Conservation (phyloP, 2,329 filamentous ascomycete species). For the Bipolaris bicolor region DNA sequence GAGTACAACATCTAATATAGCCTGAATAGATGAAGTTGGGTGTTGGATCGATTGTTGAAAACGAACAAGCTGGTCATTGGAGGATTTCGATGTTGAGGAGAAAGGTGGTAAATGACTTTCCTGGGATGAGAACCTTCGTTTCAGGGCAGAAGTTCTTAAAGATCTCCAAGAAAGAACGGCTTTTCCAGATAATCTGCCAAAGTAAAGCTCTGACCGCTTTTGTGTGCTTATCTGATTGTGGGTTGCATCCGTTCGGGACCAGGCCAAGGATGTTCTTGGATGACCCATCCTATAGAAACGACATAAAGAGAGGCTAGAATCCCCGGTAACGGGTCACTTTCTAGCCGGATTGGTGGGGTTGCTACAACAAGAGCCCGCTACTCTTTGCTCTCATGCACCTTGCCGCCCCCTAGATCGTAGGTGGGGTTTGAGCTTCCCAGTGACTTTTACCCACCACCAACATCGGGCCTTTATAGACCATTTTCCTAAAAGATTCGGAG, state of each 20-base stretch:
- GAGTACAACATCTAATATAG: background rate
- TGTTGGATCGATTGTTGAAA: background rate
- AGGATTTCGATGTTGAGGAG: no score
- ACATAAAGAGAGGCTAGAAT: background rate
- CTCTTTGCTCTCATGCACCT: background rate
- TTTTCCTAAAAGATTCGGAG: background rate
- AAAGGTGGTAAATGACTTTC: no score
- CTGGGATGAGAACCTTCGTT: no score
- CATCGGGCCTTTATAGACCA: background rate
- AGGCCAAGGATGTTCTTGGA: background rate
- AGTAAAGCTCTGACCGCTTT: no score
- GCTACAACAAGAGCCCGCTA: background rate
- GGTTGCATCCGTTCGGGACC: no score
- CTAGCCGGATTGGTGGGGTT: background rate
- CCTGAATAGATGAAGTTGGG: background rate
- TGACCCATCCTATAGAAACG: background rate
- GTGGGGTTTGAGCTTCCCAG: background rate
- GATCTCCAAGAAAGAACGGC: no score
- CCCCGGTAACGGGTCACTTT: background rate
- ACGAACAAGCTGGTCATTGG: background rate
- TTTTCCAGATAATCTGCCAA: no score
- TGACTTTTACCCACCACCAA: background rate
- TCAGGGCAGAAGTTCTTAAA: no score
- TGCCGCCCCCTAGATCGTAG: background rate
- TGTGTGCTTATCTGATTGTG: no score